Evolutionary conservation across 352 stramenopile species (phyloP).

Genomic region (Phytophthora tubulina): DNA sequence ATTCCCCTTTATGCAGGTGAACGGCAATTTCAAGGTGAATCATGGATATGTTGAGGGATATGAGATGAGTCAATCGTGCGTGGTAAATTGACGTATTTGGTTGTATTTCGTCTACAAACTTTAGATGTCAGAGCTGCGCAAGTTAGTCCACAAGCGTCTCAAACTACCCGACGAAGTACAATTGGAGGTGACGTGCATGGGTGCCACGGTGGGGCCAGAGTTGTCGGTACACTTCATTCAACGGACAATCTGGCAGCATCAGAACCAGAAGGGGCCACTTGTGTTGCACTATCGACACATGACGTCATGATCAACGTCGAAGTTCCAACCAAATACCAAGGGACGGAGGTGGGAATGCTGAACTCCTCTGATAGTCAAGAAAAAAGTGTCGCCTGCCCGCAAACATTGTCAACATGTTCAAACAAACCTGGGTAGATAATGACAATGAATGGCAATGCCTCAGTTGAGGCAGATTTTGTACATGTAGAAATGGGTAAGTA

Average conservation of each 20-base stretch:
- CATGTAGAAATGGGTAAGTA: neutral
- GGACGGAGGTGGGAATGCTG: neutral
- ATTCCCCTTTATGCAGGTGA: slow-evolving; percentile 70
- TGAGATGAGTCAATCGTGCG: neutral
- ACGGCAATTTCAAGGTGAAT: slow-evolving; percentile 64
- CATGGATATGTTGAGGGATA: neutral
- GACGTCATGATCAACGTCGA: slow-evolving; percentile 24
- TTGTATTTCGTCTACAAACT: neutral
- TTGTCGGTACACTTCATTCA: slow-evolving; percentile 75
- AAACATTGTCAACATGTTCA: neutral
- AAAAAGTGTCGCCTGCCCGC: neutral
- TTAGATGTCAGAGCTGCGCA: slow-evolving; percentile 72
- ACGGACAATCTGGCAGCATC: slow-evolving; percentile 71
- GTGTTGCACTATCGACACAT: slow-evolving; percentile 61
- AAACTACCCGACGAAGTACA: slow-evolving; percentile 41
- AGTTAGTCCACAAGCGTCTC: slow-evolving; percentile 51
- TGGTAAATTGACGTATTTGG: neutral
- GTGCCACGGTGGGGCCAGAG: slow-evolving; percentile 64
- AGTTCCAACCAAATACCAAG: neutral
- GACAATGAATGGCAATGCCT: neutral
- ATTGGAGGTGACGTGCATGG: slow-evolving; percentile 70
- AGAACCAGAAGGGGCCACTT: slow-evolving; percentile 55
- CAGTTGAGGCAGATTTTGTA: slow-evolving; percentile 5
- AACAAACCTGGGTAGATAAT: neutral
- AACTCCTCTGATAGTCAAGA: neutral